These are phyloP conservation scores for Boletus subcaerulescens DNA, from an alignment of 768 basidiomycete species.

Conservation along the genomic window DNA sequence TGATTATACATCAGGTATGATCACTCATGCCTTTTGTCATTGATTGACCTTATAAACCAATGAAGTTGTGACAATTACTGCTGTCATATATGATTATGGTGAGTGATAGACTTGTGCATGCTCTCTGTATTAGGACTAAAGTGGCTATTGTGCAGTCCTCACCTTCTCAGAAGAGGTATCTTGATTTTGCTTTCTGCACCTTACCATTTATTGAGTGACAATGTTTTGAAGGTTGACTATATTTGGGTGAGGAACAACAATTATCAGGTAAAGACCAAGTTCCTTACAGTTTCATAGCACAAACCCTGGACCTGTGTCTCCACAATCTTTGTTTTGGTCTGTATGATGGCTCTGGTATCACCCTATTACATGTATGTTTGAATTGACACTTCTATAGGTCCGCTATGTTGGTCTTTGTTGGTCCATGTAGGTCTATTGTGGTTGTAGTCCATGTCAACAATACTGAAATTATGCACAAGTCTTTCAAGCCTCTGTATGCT, in stretches of 20 bases:
- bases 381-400: neutral
- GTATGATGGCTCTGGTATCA: neutral
- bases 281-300: neutral
- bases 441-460: neutral
- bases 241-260: slow-evolving; percentile 12
- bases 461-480: neutral
- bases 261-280: no score
- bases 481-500: neutral
- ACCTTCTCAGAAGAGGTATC: slow-evolving; percentile 7
- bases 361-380: neutral
- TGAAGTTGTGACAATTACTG: no score
- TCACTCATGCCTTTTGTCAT: no score
- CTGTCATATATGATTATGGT: no score
- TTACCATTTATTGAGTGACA: neutral
- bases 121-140: no score
- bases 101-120: neutral
- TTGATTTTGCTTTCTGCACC: neutral
- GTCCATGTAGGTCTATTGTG: neutral
- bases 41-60: no score
- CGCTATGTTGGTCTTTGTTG: neutral
- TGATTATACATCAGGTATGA: no score
- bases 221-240: slow-evolving; percentile 11
- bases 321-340: slow-evolving; percentile 2
- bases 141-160: neutral
- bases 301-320: slow-evolving; percentile 13